Evolutionary conservation across 306 rosid species (phyloP), one percentile per base, ranked within the genome.

Genomic region (Mucuna pruriens): DNA sequence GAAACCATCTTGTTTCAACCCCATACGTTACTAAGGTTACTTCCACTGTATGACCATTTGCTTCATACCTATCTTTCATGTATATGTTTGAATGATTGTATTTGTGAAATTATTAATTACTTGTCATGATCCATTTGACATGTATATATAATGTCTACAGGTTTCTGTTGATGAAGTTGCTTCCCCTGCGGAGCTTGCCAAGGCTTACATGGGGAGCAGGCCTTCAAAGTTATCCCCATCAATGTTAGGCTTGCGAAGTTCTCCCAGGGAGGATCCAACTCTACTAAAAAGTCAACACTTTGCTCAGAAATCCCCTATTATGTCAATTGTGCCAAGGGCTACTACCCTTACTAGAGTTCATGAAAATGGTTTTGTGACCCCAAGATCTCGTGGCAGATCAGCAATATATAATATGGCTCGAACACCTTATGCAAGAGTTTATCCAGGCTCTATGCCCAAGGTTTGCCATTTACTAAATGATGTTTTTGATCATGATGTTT

Each of bases 111-210:
- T 69, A 22, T 17, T 68, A 38, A 71, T 80, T 39, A 17, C 16
- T 31, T 54, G 31, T 57, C 17, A 26, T 74, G 11, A 34, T 71
- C 19, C 72, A 83, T 74, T 62, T 88, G 45, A 66, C 65, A 33
- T 62, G 20, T 82, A 61, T 25, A 25, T 51, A 40, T 78, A 23
- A 19, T 55, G 52, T 61, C 68, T 78, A 57, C 86, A 95, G 97
- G 92, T 74, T 82, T 82, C 88, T 82, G 90, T 90, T 62, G 92
- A 90, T n/a, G 95, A 86, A 86, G 87, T 84, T 80, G 89, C 92
- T 88, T 91, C 99, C 73, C 97, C 98, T 80, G 88, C 92, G 2
- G 93, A 89, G 86, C 88, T 93, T 66, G 99, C 98, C 42, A 93
- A 91, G 80, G 91, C 95, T 22, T 95, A 88, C 92, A 95, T 95